A percentile compares a stretch with the other conserved stretches of the same genome.
Conservation (phyloP, 768 basidiomycete genomes). For the Trametes coccinea region DNA sequence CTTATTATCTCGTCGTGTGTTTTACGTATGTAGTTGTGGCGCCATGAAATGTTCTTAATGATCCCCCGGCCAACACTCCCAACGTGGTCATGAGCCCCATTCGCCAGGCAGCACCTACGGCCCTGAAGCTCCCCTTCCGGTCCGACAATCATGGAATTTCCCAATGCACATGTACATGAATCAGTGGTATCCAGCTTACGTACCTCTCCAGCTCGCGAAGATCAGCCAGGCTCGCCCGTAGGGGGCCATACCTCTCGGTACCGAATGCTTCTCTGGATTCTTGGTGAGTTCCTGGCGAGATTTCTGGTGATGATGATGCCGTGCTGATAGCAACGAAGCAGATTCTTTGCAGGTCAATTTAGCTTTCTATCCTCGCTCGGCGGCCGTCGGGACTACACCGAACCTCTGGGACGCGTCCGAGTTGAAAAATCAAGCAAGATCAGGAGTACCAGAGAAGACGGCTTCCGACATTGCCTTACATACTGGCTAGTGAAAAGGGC, state of each 20-base stretch:
- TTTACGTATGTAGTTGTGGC: slow-evolving; percentile 22
- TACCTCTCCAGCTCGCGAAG: not conserved
- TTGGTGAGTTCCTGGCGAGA: not conserved
- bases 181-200: not conserved
- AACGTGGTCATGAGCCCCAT: too few species aligned
- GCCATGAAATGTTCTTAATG: slow-evolving; percentile 17
- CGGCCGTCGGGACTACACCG: too few species aligned
- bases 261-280: not conserved
- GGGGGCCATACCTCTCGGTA: not conserved
- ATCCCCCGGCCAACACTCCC: not conserved
- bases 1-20: slow-evolving; percentile 15
- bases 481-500: too few species aligned
- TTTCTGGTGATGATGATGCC: too few species aligned
- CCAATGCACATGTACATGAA: not conserved
- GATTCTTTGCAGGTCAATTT: not conserved
- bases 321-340: not conserved
- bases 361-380: too few species aligned
- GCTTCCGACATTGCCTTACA: too few species aligned
- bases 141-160: not conserved
- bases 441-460: too few species aligned
- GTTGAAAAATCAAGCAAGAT: too few species aligned
- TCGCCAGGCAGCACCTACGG: too few species aligned
- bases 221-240: too few species aligned
- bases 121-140: not conserved
- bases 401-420: too few species aligned